Evolutionary conservation across 208 protist species (phyloP), one percentile per base, ranked within the genome.

Genomic region (Phytomonas francai): DNA sequence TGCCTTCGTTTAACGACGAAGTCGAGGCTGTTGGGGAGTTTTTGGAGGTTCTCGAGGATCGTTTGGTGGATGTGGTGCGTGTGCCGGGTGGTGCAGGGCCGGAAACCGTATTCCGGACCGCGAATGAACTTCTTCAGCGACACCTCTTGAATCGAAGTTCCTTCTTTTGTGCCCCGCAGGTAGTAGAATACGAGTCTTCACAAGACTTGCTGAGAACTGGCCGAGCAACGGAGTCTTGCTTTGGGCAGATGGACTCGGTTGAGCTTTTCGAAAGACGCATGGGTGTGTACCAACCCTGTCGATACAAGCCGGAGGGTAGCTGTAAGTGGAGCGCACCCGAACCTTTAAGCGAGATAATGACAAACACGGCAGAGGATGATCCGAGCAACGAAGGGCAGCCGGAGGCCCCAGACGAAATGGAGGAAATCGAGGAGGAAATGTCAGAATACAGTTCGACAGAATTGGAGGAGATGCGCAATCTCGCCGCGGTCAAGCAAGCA

Each of bases 1-100:
- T 74, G 36, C 72, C 57, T 19, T 70, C 67, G 39, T 49, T 65
- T 12, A 67, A 45, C 28, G 65, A 54, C 31, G 76, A 89, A 63
- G 64, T 82, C 58, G 83, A 88, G 29, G 86, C 82, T n/a, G 67
- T 91, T 39, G 70, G 75, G n/a, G 87, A 91, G 71, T 89, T 96
- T 76, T 63, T 83, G 30, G 80, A 74, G 4, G 70, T 68, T 11
- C 68, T 96, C 12, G 67, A 81, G 64, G 84, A 91, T 57, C 81
- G 82, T 8, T 78, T 69, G 2, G 75, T 93, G 11, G 71, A 81
- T 25, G 68, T 91, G 51, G 66, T 91, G 25, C 68, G 54, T 28
- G 63, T 93, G 27, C 81, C 82, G 68, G 84, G 80, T n/a, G 81
- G 88, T 31, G 79, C 78, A 31, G 80, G 80, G 31, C 60, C 64